Conservation (phyloP, 1,139 yeast species). For the Yamadazyma triangularis region DNA sequence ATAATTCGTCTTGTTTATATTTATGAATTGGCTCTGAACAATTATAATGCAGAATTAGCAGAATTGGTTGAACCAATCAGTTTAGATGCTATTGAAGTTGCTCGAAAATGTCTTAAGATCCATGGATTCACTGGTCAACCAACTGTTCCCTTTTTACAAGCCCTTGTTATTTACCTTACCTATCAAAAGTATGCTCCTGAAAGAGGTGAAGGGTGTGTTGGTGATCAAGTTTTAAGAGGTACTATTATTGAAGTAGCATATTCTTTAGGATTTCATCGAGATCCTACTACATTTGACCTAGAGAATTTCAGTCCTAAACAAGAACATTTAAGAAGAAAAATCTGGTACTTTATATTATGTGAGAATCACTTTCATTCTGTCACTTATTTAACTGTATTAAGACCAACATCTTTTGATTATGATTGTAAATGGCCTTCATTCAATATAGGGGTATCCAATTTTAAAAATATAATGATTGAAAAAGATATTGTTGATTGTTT, state of each 20-base stretch:
- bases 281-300: slow-evolving; percentile 30
- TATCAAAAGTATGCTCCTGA: slow-evolving; percentile 30
- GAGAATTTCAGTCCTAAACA: slow-evolving; percentile 19
- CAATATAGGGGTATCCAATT: slow-evolving; percentile 4
- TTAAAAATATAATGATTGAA: slow-evolving; percentile 7
- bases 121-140: slow-evolving; percentile 36
- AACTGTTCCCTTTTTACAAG: slow-evolving; percentile 45
- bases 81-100: slow-evolving; percentile 26
- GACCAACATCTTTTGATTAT: slow-evolving; percentile 5
- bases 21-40: slow-evolving; percentile 16
- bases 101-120: slow-evolving; percentile 30
- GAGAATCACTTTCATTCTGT: slow-evolving; percentile 6
- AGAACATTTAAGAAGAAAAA: slow-evolving; percentile 42
- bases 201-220: slow-evolving; percentile 18
- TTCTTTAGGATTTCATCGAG: slow-evolving; percentile 49
- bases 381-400: slow-evolving; percentile 2
- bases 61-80: slow-evolving; percentile 22
- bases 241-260: slow-evolving; percentile 46
- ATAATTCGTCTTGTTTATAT: slow-evolving; percentile 22
- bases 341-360: slow-evolving; percentile 24
- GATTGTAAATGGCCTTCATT: slow-evolving; percentile 8
- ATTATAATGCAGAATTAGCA: slow-evolving; percentile 6
- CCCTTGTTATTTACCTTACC: slow-evolving; percentile 27
- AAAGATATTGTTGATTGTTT: slow-evolving; percentile 7
- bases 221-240: slow-evolving; percentile 21